phyloP scores from a whole-genome alignment of 805 yeast genomes.

The Candida krabiensis region DNA sequence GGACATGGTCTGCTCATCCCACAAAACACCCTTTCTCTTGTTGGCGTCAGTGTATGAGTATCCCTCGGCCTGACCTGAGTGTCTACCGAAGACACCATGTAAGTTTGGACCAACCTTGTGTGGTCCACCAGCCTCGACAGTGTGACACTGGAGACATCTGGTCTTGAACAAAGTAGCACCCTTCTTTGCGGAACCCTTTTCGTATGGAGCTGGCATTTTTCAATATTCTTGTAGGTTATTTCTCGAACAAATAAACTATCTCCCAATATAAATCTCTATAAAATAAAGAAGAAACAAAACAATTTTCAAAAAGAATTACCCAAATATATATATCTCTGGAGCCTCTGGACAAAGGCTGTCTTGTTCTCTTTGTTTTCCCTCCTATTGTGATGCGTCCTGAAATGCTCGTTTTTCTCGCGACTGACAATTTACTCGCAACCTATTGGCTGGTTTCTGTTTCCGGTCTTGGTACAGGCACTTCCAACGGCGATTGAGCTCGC shows the following conservation, averaged over 20 bases:
- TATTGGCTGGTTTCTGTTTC: conserved; percentile 12
- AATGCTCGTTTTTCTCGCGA: conserved; percentile 7
- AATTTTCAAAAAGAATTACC: conserved; percentile 2
- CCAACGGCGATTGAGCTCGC: too few species aligned
- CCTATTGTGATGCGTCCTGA: conserved; percentile 5
- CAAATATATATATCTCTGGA: conserved; percentile 5
- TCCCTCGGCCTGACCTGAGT: conserved; percentile 89
- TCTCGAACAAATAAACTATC: too few species aligned
- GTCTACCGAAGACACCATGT: conserved; percentile 91
- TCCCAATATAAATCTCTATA: conserved; percentile 3
- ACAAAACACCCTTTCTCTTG: conserved; percentile 88
- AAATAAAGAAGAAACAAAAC: background rate
- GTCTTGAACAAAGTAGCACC: conserved; percentile 99
- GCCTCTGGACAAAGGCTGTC: conserved; percentile 3
- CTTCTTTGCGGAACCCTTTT: conserved; percentile 71
- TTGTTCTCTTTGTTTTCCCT: conserved; percentile 5
- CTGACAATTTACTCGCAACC: conserved; percentile 15
- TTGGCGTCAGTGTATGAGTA: conserved; percentile 98
- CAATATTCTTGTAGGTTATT: conserved; percentile 3
- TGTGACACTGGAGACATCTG: conserved; percentile 99
- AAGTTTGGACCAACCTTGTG: conserved; percentile 99
- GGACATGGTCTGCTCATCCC: conserved; percentile 86
- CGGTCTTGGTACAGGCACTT: background rate
- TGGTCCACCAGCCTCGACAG: conserved; percentile 93
- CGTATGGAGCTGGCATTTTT: conserved; percentile 43